Conservation (phyloP, 495 filamentous ascomycete species). For the Tuber calosporum region DNA sequence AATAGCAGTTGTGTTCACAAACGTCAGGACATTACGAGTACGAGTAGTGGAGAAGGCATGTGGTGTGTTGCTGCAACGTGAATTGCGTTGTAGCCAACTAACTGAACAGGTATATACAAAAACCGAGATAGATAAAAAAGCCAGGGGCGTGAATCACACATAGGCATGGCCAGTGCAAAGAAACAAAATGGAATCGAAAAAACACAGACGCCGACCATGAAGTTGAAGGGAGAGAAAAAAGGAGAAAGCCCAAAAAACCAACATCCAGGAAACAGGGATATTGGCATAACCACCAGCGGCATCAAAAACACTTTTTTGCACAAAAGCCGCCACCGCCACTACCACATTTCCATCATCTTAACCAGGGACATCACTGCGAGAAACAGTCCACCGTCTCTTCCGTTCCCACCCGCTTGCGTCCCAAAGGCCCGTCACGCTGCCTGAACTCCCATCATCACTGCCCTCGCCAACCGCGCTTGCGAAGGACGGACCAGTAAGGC, state of each 20-base stretch:
- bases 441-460: slow-evolving; percentile 26
- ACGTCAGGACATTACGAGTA: no score
- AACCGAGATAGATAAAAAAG: not conserved
- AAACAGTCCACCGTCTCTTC: slow-evolving; percentile 35
- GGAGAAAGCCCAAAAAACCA: not conserved
- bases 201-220: slow-evolving; percentile 12
- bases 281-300: not conserved
- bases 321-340: not conserved
- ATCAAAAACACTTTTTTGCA: slow-evolving; percentile 12
- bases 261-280: slow-evolving; percentile 4
- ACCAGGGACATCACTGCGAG: slow-evolving; percentile 28
- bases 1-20: no score
- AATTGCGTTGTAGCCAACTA: not conserved
- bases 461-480: slow-evolving; percentile 22
- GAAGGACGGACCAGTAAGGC: slow-evolving; percentile 25
- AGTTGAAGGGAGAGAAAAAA: slow-evolving; percentile 27
- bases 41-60: not conserved
- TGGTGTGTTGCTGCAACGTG: no score
- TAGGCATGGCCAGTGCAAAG: not conserved
- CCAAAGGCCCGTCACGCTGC: slow-evolving; percentile 22
- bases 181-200: not conserved
- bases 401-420: slow-evolving; percentile 26
- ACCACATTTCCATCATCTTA: not conserved
- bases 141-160: slow-evolving; percentile 6
- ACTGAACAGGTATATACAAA: not conserved